Evolutionary conservation across 2,329 filamentous ascomycete genomes (phyloP), one percentile per base, ranked within the genome.

Genomic region (Alternaria angustiovoidea): DNA sequence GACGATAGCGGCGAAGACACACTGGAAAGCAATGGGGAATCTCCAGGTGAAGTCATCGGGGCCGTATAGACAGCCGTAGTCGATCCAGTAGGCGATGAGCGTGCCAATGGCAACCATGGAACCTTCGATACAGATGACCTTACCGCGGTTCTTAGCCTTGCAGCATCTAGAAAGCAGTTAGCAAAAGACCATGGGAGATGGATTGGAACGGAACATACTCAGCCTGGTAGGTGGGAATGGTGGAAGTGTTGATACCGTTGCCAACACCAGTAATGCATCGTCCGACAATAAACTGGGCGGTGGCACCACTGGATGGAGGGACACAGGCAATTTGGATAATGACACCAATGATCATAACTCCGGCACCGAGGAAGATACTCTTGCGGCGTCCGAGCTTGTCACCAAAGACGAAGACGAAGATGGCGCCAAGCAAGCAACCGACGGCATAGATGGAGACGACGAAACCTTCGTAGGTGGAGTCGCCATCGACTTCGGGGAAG

Each of bases 61-160:
- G 11, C 64, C 70, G 58, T 71, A 74, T 6, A 71, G 64, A 66
- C 70, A 80, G 53, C 82, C 82, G 51, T 80, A 84, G 53, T 84
- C 81, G 62, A 83, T 82, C 81, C 82, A 84, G 74, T 84, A 84
- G 14, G 82, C 81, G 47, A 84, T 82, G 24, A 81, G 72, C 43
- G 80, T 83, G 51, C 83, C 82, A 51, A 84, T 81, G 34, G 82
- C 81, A 54, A 84, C 81, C 51, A 79, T 79, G 71, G 82, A 83
- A 69, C 81, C 83, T 69, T 82, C 85, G 51, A 87, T 84, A 74
- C 86, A 87, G 64, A 88, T 87, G 56, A 88, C 77, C 51, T 87
- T 82, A 64, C 86, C 86, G 66, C 86, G 82, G 73, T 87, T 87
- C 72, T 83, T 83, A 0, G 85, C 83, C 55, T 79, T 79, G 14